phyloP scores from a whole-genome alignment of 768 basidiomycete genomes.

The Ramaria sp. region DNA sequence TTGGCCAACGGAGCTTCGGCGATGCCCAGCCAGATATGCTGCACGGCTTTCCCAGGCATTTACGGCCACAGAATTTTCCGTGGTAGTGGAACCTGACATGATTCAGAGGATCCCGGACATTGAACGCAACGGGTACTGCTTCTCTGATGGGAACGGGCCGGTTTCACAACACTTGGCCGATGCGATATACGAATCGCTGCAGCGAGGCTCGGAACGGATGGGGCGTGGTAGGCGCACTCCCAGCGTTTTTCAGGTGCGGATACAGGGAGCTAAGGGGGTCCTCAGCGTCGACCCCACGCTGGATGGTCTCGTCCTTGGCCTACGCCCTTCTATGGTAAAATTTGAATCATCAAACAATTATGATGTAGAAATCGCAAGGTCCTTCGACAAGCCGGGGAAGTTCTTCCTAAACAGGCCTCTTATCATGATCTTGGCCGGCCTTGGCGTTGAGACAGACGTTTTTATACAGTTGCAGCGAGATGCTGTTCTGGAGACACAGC shows the following conservation, averaged over 20 bases:
- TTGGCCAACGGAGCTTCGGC: conserved; percentile 37
- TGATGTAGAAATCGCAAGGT: conserved; percentile 51
- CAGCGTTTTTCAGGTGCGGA: conserved; percentile 49
- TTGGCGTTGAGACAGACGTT: conserved; percentile 44
- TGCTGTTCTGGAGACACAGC: conserved; percentile 38
- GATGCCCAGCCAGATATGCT: conserved; percentile 58
- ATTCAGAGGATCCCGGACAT: conserved; percentile 38
- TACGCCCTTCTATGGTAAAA: conserved; percentile 60
- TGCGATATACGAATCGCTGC: conserved; percentile 33
- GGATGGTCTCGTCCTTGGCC: conserved; percentile 35
- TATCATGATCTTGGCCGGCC: conserved; percentile 54
- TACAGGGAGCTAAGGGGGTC: conserved; percentile 59
- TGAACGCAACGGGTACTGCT: conserved; percentile 31
- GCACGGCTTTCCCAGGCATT: conserved; percentile 68
- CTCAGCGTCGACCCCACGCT: conserved; percentile 47
- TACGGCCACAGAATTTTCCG: conserved; percentile 57
- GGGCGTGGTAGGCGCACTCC: conserved; percentile 28
- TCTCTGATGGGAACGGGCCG: conserved; percentile 66
- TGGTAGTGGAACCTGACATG: conserved; percentile 31
- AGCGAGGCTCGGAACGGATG: conserved; percentile 27
- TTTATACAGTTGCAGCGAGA: conserved; percentile 44
- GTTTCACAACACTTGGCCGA: conserved; percentile 44
- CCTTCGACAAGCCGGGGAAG: conserved; percentile 48
- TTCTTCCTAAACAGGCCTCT: conserved; percentile 55
- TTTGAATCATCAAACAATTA: conserved; percentile 39